Conservation (phyloP, 1,284 basidiomycete species). For the Cryptococcus depauperatus region DNA sequence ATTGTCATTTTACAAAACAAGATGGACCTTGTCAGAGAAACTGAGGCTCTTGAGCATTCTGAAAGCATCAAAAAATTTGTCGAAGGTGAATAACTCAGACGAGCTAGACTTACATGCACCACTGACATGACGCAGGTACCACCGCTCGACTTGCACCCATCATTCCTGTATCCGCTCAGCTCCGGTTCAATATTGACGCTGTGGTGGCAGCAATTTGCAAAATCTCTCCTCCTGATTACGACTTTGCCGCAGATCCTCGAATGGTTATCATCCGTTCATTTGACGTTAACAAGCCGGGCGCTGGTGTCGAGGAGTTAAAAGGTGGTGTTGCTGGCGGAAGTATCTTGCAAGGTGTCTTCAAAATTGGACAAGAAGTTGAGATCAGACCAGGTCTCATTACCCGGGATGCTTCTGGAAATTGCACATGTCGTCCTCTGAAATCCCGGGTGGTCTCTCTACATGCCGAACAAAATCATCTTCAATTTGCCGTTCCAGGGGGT, state of each 20-base stretch:
- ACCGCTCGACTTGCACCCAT: slow-evolving; percentile 95
- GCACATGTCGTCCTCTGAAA: slow-evolving; percentile 88
- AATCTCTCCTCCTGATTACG: slow-evolving; percentile 86
- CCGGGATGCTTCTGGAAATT: slow-evolving; percentile 84
- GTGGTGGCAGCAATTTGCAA: slow-evolving; percentile 98
- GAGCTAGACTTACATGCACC: neutral
- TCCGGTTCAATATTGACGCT: slow-evolving; percentile 99
- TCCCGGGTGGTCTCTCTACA: slow-evolving; percentile 82
- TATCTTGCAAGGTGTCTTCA: slow-evolving; percentile 86
- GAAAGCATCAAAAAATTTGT: slow-evolving; percentile 89
- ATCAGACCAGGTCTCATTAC: slow-evolving; percentile 96
- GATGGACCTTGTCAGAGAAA: slow-evolving; percentile 89
- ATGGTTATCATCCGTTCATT: slow-evolving; percentile 99
- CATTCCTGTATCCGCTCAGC: slow-evolving; percentile 95
- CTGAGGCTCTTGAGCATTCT: slow-evolving; percentile 82
- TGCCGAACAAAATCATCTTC: slow-evolving; percentile 88
- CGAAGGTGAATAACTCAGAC: slow-evolving; percentile 55
- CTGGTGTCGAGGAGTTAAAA: slow-evolving; percentile 92
- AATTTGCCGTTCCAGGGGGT: slow-evolving; percentile 95
- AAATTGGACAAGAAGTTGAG: slow-evolving; percentile 89
- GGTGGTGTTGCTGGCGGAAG: slow-evolving; percentile 97
- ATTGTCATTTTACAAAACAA: slow-evolving; percentile 98
- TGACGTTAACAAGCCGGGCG: slow-evolving; percentile 98
- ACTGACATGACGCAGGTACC: slow-evolving; percentile 77
- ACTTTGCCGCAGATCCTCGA: slow-evolving; percentile 83